Conservation (phyloP, 805 yeast genomes). For the Sugiyamaella chiloensis region DNA sequence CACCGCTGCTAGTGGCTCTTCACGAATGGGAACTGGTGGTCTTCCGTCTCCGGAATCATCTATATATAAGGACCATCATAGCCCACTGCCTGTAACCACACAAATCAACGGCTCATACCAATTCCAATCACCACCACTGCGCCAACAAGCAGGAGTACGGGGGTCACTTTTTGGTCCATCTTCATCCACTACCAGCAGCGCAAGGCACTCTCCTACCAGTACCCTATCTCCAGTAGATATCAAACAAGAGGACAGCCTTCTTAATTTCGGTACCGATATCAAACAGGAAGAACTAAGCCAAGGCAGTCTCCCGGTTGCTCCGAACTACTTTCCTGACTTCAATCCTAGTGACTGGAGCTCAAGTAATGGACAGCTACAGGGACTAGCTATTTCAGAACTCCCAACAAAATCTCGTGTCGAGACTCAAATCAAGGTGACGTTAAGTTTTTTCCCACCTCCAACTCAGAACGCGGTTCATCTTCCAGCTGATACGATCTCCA, state of each 20-base stretch:
- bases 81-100: neutral
- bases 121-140: neutral
- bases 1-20: neutral
- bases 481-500: conserved; percentile 84
- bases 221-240: neutral
- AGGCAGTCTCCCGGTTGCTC: neutral
- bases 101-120: neutral
- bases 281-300: neutral
- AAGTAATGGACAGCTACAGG: conserved; percentile 12
- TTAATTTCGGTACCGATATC: neutral
- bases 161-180: neutral
- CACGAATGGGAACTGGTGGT: neutral
- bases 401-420: conserved; percentile 89
- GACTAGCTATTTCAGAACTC: conserved; percentile 47
- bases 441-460: conserved; percentile 74
- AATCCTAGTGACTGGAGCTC: conserved; percentile 21
- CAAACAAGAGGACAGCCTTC: neutral
- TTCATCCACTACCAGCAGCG: neutral
- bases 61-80: neutral
- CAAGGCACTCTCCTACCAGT: conserved; percentile 1
- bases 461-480: conserved; percentile 68
- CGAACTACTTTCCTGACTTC: conserved; percentile 13
- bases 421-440: conserved; percentile 81
- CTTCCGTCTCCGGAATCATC: neutral
- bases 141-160: neutral